phyloP scores from a whole-genome alignment of 441 rosid species.

The Erodium chrysanthum region DNA sequence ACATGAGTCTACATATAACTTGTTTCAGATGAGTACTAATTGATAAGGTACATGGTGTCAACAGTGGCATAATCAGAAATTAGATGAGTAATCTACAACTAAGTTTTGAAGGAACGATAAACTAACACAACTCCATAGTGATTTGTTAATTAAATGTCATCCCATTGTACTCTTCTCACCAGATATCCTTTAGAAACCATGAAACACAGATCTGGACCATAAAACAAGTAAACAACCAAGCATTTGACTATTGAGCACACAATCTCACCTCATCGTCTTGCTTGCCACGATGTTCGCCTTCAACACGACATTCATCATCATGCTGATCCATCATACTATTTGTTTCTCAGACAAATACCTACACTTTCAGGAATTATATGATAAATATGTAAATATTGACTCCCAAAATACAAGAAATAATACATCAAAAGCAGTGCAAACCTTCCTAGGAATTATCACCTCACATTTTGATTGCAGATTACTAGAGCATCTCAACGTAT shows the following conservation, averaged over 20 bases:
- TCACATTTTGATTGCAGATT: not conserved
- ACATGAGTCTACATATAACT: not conserved
- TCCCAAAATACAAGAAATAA: not conserved
- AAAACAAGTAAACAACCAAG: not conserved
- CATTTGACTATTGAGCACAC: not conserved
- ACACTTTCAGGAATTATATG: not conserved
- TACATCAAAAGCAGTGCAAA: not conserved
- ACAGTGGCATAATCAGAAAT: not conserved
- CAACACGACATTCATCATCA: constrained; percentile 48
- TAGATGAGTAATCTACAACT: not conserved
- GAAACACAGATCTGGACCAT: not conserved
- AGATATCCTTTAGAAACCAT: not conserved
- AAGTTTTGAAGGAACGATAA: not conserved
- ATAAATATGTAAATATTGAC: not conserved
- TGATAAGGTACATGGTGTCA: not conserved
- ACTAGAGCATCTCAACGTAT: not conserved
- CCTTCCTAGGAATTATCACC: not conserved
- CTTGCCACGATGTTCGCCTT: constrained; percentile 38
- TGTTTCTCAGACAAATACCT: constrained; percentile 6
- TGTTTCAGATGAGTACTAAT: not conserved
- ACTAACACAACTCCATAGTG: not conserved
- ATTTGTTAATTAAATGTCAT: not conserved
- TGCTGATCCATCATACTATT: constrained; percentile 45
- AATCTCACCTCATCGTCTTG: constrained; percentile 68
- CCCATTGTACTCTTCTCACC: not conserved